Evolutionary conservation across 1,284 basidiomycete genomes (phyloP).

Genomic region (Porogramme epimiltina): DNA sequence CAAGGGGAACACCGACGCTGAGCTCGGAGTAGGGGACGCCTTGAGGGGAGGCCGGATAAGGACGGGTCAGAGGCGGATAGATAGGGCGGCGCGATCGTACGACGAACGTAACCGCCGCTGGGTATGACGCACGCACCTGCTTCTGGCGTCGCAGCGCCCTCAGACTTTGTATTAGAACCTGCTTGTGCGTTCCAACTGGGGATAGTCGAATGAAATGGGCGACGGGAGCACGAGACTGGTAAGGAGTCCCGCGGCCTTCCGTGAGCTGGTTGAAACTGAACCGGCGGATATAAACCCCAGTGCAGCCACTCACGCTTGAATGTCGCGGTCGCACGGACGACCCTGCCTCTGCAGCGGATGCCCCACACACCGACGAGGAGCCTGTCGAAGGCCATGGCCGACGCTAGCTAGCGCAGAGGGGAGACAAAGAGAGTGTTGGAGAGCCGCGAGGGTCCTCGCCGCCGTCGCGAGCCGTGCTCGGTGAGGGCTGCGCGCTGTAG

Average conservation of each 20-base stretch:
- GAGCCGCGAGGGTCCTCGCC: background rate
- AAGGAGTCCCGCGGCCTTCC: conserved; percentile 2
- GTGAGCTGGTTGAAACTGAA: conserved; percentile 4
- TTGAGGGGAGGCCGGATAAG: conserved; percentile 19
- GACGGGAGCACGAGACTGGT: conserved; percentile 27
- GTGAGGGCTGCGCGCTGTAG: conserved; percentile 14
- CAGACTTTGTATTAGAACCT: conserved; percentile 15
- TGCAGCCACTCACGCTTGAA: conserved; percentile 12
- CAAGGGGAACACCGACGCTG: conserved; percentile 76
- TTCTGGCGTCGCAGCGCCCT: conserved; percentile 17
- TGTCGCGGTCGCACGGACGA: conserved; percentile 6
- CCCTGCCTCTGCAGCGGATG: conserved; percentile 12
- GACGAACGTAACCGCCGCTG: background rate
- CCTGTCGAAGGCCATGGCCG: conserved; percentile 21
- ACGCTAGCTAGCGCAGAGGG: conserved; percentile 8
- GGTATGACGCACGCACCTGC: conserved; percentile 21
- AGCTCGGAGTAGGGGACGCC: conserved; percentile 73
- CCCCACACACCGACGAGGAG: conserved; percentile 19
- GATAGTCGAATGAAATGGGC: conserved; percentile 27
- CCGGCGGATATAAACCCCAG: background rate
- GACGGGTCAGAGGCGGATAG: background rate
- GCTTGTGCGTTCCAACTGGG: conserved; percentile 24
- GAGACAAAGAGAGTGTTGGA: background rate
- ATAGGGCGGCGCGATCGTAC: background rate
- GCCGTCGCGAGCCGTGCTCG: conserved; percentile 13